Base-by-base conservation (phyloP, 2,329 filamentous ascomycete species). In the Fusarium abutilonis region DNA sequence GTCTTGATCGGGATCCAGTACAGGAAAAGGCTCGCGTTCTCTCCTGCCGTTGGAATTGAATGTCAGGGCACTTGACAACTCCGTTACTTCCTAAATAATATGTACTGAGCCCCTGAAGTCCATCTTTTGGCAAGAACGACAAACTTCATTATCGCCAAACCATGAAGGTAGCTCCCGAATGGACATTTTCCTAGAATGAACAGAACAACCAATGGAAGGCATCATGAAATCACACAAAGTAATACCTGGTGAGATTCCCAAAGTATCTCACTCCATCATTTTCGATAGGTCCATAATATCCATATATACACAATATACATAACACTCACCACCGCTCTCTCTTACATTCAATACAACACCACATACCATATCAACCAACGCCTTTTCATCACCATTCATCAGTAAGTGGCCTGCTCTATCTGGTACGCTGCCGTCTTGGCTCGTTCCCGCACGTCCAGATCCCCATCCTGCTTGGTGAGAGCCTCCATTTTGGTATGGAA, bases 371-470 rank as follows among this genome's bases (percentile, higher is more conserved):
- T 32, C 46, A 47, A 53, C 38, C 34, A 45, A 44, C 28, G 28
- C 48, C 28, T 55, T 42, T 53, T 50, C 36, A 32, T 44, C 17
- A 35, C 49, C 36, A 38, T 32, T 21, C 19, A 34, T 23, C 64
- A 73, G 36, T 68, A 72, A 28, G 69, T 66, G 14, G 72, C 74
- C 63, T 79, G 75, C 63, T 83, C 86, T 76, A 95, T 85, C 75
- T 93, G 87, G 78, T 88, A 88, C 11, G 89, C 76, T 1, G 92
- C 93, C 39, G 86, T 89, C 78, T 93, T 96, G 1, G 91, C 92
- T 62, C 92, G 80, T 78, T 98, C 92, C 48, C 89, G 82, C 19
- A 97, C 90, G 74, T 97, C 92, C 54, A 95, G 75, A 70, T 96
- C 92, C 3, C 80, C 75, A 75, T 98, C 94, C 60, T 85, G 77